phyloP scores from a whole-genome alignment of 306 rosid species.

The Sesbania bispinosa region DNA sequence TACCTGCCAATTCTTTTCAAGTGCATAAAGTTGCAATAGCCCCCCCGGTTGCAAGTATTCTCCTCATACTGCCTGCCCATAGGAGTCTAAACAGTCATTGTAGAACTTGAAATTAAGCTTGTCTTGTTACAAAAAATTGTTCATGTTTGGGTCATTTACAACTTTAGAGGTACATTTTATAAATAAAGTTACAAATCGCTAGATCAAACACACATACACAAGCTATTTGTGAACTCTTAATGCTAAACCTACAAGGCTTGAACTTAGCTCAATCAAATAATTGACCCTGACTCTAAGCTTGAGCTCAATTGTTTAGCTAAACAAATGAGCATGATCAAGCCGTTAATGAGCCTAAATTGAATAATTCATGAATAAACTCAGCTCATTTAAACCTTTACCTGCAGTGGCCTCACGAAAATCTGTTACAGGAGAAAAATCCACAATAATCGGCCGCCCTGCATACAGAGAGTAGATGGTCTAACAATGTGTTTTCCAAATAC shows the following conservation, averaged over 20 bases:
- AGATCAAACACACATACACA: not conserved
- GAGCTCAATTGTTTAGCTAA: not conserved
- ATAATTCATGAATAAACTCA: not conserved
- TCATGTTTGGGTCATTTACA: not conserved
- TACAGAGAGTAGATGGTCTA: not conserved
- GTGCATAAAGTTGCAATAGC: conserved; percentile 67
- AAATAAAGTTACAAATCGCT: not conserved
- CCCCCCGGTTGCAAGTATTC: conserved; percentile 60
- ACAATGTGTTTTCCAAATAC: not conserved
- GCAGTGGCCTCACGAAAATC: conserved; percentile 61
- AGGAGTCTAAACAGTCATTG: not conserved
- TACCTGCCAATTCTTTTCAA: conserved; percentile 60
- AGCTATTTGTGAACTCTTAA: not conserved
- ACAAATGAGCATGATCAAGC: not conserved
- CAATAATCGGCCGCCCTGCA: conserved; percentile 63
- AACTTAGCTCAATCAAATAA: no score
- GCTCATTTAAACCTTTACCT: not conserved
- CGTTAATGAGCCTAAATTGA: not conserved
- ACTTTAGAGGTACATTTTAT: no score
- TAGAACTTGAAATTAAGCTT: no score
- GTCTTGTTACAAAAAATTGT: no score
- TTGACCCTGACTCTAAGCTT: not conserved
- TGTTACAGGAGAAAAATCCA: conserved; percentile 61
- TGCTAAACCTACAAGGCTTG: not conserved
- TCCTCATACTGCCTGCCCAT: conserved; percentile 63